Conservation (phyloP, 371 early-diverging fungal species). For the Mortierella sp. region DNA sequence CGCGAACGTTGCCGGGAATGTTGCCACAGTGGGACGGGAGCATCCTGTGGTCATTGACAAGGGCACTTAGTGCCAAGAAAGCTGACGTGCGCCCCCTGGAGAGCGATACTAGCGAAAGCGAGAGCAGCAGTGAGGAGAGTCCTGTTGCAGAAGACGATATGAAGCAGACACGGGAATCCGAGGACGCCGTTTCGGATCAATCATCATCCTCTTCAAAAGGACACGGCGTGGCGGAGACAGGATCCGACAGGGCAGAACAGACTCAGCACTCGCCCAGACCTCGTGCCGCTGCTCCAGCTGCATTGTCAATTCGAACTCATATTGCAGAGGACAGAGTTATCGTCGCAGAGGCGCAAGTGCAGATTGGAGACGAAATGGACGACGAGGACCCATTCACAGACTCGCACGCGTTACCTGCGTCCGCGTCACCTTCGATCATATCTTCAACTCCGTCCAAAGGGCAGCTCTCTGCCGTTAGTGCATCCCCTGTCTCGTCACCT, state of each 20-base stretch:
- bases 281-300: conserved; percentile 19
- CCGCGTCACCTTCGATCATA: conserved; percentile 8
- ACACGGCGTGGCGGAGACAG: background rate
- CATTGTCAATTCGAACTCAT: conserved; percentile 22
- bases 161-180: background rate
- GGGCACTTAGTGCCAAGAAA: conserved; percentile 34
- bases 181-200: background rate
- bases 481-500: conserved; percentile 19
- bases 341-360: conserved; percentile 44
- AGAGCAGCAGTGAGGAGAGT: conserved; percentile 10
- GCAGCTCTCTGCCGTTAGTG: conserved; percentile 2
- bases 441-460: conserved; percentile 1
- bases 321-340: conserved; percentile 26
- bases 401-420: conserved; percentile 30
- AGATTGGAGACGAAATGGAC: conserved; percentile 42
- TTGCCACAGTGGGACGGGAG: conserved; percentile 44
- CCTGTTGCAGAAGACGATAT: conserved; percentile 7
- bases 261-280: conserved; percentile 2
- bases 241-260: background rate
- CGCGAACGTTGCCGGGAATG: conserved; percentile 41
- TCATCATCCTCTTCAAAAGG: background rate
- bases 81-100: conserved; percentile 20
- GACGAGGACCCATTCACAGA: conserved; percentile 50
- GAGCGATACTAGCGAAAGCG: conserved; percentile 38
- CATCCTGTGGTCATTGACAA: conserved; percentile 35